phyloP scores from a whole-genome alignment of 495 filamentous ascomycete genomes.

The Penicillium cataractarum region DNA sequence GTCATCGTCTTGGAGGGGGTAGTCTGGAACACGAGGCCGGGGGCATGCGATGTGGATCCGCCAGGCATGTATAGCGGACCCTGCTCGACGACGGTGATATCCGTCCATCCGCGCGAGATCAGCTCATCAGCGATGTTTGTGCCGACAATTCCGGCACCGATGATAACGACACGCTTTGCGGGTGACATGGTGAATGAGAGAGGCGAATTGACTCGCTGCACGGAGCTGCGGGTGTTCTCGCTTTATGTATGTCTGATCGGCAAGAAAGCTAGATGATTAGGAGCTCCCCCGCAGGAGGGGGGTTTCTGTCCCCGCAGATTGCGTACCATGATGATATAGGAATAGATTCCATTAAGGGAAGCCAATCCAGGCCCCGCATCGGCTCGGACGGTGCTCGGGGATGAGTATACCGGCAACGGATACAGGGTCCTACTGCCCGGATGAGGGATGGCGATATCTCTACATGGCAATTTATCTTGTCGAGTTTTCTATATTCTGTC shows the following conservation, averaged over 20 bases:
- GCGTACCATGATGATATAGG: constrained; percentile 18
- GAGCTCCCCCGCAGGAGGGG: constrained; percentile 18
- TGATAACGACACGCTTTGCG: constrained; percentile 49
- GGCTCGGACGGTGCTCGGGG: constrained; percentile 15
- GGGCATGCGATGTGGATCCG: constrained; percentile 57
- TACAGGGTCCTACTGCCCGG: constrained; percentile 16
- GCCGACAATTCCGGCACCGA: constrained; percentile 58
- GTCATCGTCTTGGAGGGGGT: constrained; percentile 55
- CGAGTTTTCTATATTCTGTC: background rate
- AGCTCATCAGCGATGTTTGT: constrained; percentile 57
- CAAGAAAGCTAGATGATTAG: background rate
- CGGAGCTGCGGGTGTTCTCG: constrained; percentile 7
- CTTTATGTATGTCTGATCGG: constrained; percentile 11
- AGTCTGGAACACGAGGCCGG: constrained; percentile 56
- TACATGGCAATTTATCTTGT: background rate
- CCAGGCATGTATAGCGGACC: constrained; percentile 55
- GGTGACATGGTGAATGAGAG: constrained; percentile 24
- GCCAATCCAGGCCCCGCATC: constrained; percentile 22
- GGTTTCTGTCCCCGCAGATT: constrained; percentile 18
- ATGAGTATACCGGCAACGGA: constrained; percentile 21
- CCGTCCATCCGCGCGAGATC: constrained; percentile 50
- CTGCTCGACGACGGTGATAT: constrained; percentile 59
- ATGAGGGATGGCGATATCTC: constrained; percentile 8
- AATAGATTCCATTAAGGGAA: constrained; percentile 5
- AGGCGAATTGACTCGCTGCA: constrained; percentile 10